Evolutionary conservation across 2,329 filamentous ascomycete species (phyloP).

Genomic region (Pseudogymnoascus sp.): DNA sequence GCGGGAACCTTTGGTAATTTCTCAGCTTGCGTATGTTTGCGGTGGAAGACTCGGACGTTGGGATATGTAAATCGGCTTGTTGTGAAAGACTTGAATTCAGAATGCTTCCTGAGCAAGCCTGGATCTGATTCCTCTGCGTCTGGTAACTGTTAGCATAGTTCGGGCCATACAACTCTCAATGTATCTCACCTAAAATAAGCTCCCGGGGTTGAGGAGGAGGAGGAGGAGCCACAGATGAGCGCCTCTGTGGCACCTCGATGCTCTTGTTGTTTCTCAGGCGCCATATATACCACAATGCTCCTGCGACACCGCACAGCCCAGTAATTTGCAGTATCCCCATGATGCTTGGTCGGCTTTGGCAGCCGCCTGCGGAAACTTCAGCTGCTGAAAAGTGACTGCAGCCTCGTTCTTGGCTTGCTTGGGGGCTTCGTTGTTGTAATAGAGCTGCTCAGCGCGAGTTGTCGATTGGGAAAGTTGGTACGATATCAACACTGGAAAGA

Average conservation of each 20-base stretch:
- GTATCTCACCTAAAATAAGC: slow-evolving; percentile 2
- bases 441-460: slow-evolving; percentile 1
- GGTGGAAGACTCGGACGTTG: slow-evolving; percentile 74
- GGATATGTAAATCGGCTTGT: slow-evolving; percentile 65
- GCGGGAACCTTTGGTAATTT: slow-evolving; percentile 69
- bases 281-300: slow-evolving; percentile 4
- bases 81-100: slow-evolving; percentile 63
- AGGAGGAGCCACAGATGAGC: not conserved
- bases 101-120: slow-evolving; percentile 71
- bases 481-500: not conserved
- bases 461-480: not conserved
- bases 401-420: not conserved
- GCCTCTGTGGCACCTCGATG: not conserved
- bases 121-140: slow-evolving; percentile 50
- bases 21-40: slow-evolving; percentile 72
- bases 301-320: slow-evolving; percentile 1
- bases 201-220: not conserved
- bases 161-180: not conserved
- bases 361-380: not conserved
- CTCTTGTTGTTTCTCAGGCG: not conserved
- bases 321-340: slow-evolving; percentile 3
- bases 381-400: not conserved
- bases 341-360: not conserved
- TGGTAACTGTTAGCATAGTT: slow-evolving; percentile 13
- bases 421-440: not conserved